These are phyloP conservation scores for Exophiala lecanii-corni DNA, from an alignment of 2,329 filamentous ascomycete species.

Conservation along the genomic window DNA sequence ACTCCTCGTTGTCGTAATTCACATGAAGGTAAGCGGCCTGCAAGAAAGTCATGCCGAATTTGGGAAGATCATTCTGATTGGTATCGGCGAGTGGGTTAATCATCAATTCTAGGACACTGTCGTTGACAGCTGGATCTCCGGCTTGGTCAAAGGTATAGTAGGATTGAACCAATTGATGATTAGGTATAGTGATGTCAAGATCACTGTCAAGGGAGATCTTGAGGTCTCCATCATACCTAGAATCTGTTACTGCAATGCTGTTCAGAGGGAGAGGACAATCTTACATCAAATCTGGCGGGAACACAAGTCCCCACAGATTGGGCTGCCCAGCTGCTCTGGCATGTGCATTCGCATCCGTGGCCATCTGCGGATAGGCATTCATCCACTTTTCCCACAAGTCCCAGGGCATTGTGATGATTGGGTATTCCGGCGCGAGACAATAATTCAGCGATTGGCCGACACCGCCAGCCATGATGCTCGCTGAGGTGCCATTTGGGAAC, in stretches of 20 bases:
- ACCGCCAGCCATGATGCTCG: constrained; percentile 11
- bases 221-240: neutral
- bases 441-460: constrained; percentile 3
- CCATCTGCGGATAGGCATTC: neutral
- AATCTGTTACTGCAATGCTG: no score
- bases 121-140: constrained; percentile 2
- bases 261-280: neutral
- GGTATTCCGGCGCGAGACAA: constrained; percentile 2
- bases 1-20: constrained; percentile 7
- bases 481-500: constrained; percentile 28
- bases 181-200: constrained; percentile 3
- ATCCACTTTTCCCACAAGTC: neutral
- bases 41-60: constrained; percentile 9
- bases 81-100: constrained; percentile 7
- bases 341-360: neutral
- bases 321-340: neutral
- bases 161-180: constrained; percentile 5
- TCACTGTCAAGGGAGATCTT: constrained; percentile 1
- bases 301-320: constrained; percentile 4
- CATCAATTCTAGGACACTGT: constrained; percentile 6
- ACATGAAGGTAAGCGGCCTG: constrained; percentile 13
- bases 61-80: constrained; percentile 6
- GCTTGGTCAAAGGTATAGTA: constrained; percentile 2
- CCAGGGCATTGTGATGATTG: constrained; percentile 1
- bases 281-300: neutral